Evolutionary conservation across 148 eudicot genomes (phyloP).

Genomic region (Polygonum aviculare): DNA sequence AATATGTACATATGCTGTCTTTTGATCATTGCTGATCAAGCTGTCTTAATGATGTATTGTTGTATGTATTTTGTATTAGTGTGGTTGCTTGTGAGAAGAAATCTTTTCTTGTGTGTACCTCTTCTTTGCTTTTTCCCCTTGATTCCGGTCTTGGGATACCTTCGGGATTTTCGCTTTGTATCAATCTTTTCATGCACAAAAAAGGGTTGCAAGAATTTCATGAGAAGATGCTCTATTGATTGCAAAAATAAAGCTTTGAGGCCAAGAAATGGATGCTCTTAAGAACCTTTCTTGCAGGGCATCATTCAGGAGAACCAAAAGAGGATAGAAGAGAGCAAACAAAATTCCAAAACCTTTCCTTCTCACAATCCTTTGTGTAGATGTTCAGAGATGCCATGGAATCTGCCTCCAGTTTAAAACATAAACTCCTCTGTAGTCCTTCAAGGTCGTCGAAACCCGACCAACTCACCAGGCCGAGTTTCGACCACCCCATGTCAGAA

Average conservation of each 20-base stretch:
- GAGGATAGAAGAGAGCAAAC: neutral
- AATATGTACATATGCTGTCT: neutral
- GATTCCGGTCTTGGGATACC: neutral
- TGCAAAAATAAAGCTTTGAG: neutral
- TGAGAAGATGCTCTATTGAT: neutral
- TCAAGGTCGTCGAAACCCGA: neutral
- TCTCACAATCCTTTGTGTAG: neutral
- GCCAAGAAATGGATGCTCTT: neutral
- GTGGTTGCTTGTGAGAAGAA: neutral
- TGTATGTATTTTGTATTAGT: neutral
- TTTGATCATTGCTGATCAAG: neutral
- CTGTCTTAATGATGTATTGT: neutral
- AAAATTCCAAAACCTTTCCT: neutral
- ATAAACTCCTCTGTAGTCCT: neutral
- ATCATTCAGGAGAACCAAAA: neutral
- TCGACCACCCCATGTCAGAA: conserved; percentile 10
- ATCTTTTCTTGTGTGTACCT: neutral
- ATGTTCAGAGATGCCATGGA: conserved; percentile 11
- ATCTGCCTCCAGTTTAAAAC: neutral
- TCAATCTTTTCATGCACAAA: neutral
- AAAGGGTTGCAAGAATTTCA: neutral
- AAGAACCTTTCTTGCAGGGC: neutral
- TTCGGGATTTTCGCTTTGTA: neutral
- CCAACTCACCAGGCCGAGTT: neutral
- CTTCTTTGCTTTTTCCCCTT: neutral